Evolutionary conservation across 2,329 filamentous ascomycete species (phyloP).

Genomic region (Penicillium polonicum): DNA sequence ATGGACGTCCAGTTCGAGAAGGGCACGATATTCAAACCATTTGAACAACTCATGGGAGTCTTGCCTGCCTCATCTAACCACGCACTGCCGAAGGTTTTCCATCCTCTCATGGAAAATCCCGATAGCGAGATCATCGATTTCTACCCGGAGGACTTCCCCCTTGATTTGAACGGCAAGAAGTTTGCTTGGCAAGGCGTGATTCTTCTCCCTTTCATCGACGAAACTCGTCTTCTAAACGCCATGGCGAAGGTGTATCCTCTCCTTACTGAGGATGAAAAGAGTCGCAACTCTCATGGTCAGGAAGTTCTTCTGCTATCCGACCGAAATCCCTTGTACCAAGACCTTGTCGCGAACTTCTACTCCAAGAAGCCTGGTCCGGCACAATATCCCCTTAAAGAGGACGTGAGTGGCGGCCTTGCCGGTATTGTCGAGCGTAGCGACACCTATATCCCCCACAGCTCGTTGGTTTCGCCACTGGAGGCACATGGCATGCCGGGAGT

Average conservation of each 20-base stretch:
- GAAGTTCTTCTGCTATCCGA: constrained; percentile 85
- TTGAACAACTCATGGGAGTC: constrained; percentile 98
- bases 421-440: constrained; percentile 80
- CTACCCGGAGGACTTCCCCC: constrained; percentile 88
- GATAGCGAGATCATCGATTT: constrained; percentile 96
- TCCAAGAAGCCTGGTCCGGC: constrained; percentile 75
- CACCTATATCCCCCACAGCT: constrained; percentile 78
- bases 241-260: constrained; percentile 80
- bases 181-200: constrained; percentile 97
- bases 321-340: constrained; percentile 78
- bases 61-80: constrained; percentile 90
- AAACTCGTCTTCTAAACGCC: constrained; percentile 76
- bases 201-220: constrained; percentile 92
- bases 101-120: constrained; percentile 81
- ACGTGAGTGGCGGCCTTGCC: constrained; percentile 71
- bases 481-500: constrained; percentile 70
- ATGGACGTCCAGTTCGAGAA: constrained; percentile 80
- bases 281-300: constrained; percentile 74
- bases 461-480: constrained; percentile 74
- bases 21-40: constrained; percentile 82
- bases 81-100: constrained; percentile 83
- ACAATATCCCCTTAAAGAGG: constrained; percentile 71
- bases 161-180: constrained; percentile 97
- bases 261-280: constrained; percentile 71
- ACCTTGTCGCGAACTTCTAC: constrained; percentile 82